phyloP scores from a whole-genome alignment of 228 moss, liverwort and hornwort species.

The Sphagnum fallax region DNA sequence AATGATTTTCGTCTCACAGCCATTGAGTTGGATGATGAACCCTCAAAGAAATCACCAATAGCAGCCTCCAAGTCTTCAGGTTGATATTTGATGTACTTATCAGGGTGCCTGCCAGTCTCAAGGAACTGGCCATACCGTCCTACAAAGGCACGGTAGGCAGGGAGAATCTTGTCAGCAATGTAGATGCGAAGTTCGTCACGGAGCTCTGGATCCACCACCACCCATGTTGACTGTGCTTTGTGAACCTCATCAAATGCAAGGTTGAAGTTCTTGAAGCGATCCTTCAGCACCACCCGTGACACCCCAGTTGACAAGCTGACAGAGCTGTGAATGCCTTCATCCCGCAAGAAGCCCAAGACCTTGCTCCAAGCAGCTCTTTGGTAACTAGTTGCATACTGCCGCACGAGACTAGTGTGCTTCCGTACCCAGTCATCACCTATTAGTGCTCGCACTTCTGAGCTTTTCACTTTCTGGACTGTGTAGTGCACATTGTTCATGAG shows the following conservation, averaged over 20 bases:
- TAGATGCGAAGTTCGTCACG: constrained; percentile 93
- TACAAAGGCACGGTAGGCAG: constrained; percentile 89
- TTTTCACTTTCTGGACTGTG: constrained; percentile 94
- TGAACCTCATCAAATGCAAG: constrained; percentile 89
- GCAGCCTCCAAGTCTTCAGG: constrained; percentile 77
- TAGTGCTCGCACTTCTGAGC: constrained; percentile 69
- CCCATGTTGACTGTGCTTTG: constrained; percentile 91
- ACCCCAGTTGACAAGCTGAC: constrained; percentile 87
- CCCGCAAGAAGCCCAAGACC: constrained; percentile 73
- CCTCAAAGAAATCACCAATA: constrained; percentile 88
- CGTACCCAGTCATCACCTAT: constrained; percentile 97
- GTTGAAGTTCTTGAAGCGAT: constrained; percentile 98
- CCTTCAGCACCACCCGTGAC: constrained; percentile 88
- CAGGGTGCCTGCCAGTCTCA: constrained; percentile 82
- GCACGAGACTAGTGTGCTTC: constrained; percentile 77
- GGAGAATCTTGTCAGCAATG: constrained; percentile 83
- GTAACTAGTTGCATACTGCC: constrained; percentile 90
- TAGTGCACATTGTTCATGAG: constrained; percentile 99
- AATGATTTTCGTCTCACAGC: constrained; percentile 6
- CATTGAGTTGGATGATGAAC: constrained; percentile 43
- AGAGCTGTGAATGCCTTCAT: constrained; percentile 86
- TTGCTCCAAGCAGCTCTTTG: constrained; percentile 92
- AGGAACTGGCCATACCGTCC: constrained; percentile 85
- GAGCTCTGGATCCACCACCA: constrained; percentile 82
- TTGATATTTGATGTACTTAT: constrained; percentile 84